These are phyloP conservation scores for Piper betle DNA, from an alignment of 164 flowering plant genomes.

Conservation along the genomic window DNA sequence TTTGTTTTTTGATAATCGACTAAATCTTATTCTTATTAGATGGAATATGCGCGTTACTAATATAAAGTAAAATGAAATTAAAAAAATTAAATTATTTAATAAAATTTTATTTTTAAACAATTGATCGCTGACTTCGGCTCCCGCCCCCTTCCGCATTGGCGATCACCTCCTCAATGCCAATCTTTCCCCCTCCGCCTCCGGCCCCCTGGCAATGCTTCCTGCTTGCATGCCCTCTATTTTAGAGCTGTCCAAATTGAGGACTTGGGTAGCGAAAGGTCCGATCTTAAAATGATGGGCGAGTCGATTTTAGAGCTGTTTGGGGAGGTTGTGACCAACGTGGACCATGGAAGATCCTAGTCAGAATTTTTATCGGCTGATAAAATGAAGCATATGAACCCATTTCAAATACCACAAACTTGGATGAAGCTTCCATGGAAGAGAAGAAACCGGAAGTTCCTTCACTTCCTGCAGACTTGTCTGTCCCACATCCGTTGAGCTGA, in stretches of 20 bases:
- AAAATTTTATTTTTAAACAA: too few relatives aligned
- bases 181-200: too few relatives aligned
- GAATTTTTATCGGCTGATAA: conserved; percentile 11
- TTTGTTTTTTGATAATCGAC: too few relatives aligned
- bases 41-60: too few relatives aligned
- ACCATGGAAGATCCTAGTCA: conserved; percentile 6
- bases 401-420: conserved; percentile 10
- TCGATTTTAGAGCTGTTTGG: conserved; percentile 12
- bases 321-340: conserved; percentile 7
- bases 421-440: conserved; percentile 22
- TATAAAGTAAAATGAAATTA: too few relatives aligned
- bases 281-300: conserved; percentile 14
- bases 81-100: too few relatives aligned
- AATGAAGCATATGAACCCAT: conserved; percentile 13
- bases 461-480: conserved; percentile 77
- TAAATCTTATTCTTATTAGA: too few relatives aligned
- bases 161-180: too few relatives aligned
- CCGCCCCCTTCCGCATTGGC: too few relatives aligned
- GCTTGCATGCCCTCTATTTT: too few relatives aligned
- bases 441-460: conserved; percentile 34
- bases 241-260: conserved; percentile 19
- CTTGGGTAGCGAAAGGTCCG: conserved; percentile 16
- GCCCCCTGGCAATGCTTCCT: too few relatives aligned
- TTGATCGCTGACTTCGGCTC: too few relatives aligned
- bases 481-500: conserved; percentile 86